phyloP scores from a whole-genome alignment of 2,329 filamentous ascomycete species.

The Fusarium acutatum region DNA sequence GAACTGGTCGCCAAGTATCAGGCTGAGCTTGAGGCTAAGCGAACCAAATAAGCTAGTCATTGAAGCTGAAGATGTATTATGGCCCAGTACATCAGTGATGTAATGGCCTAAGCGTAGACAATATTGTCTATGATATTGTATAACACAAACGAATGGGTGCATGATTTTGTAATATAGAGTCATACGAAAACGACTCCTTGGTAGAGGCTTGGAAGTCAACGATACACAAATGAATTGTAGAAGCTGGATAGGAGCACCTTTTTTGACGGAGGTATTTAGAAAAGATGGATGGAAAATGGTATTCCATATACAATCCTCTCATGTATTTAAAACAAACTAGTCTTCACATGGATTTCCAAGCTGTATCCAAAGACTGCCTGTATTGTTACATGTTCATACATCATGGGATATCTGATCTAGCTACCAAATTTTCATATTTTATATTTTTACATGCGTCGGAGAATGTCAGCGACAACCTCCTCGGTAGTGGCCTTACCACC shows the following conservation, averaged over 20 bases:
- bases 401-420: conserved; percentile 1
- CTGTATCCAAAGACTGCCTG: background rate
- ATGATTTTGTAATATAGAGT: conserved; percentile 42
- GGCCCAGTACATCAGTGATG: background rate
- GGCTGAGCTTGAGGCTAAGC: conserved; percentile 66
- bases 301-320: conserved; percentile 40
- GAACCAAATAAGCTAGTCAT: conserved; percentile 55
- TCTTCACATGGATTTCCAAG: background rate
- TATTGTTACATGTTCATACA: background rate
- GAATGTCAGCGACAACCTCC: conserved; percentile 86
- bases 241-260: conserved; percentile 1
- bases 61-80: background rate
- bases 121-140: conserved; percentile 30
- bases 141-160: conserved; percentile 35
- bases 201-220: conserved; percentile 21
- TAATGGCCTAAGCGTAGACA: conserved; percentile 6
- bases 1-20: conserved; percentile 67
- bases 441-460: conserved; percentile 75
- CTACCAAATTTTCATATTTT: conserved; percentile 10
- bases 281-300: conserved; percentile 20
- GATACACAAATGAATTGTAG: conserved; percentile 26
- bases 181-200: conserved; percentile 15
- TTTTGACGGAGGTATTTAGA: conserved; percentile 2
- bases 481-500: conserved; percentile 87
- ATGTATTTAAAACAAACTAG: conserved; percentile 13